Evolutionary conservation across 225 moss, liverwort and hornwort genomes (phyloP), one percentile per base, ranked within the genome.

Genomic region (Straminergon stramineum): DNA sequence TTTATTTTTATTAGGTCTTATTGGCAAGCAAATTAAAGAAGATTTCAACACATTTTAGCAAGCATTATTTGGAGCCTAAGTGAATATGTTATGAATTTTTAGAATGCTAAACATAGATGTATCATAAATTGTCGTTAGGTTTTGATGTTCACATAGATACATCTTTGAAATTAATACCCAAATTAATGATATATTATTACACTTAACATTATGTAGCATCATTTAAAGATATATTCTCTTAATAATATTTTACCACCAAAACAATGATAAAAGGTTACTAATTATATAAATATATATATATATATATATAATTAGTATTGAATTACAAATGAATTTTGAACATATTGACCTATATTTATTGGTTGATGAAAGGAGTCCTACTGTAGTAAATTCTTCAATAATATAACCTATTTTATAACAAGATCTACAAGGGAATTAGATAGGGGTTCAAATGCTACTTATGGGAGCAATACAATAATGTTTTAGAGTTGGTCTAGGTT

Each of bases 391-490:
- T 43, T 2, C 9, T 27, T 43, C 9, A 74, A 30, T 10, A 45
- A 45, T 45, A 5, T 30, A 30, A 28, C 11, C 11, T 48, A 18
- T 18, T 48, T 30, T 30, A 4, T 4, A 30, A 30, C 17, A 1
- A 28, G 2, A 9, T 73, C 2, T 73, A 1, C 1, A 9, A 0
- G 26, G 8, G 0, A 71, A 26, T 26, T 15, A 1, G 5, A 43
- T 16, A 43, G 3, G 27, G 15, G 1, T 39, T 41, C 16, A 73
- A 43, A 27, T 15, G 27, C 5, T 41, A 5, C 8, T 43, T 1
- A 43, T 9, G 3, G 43, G 3, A 43, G 10, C 5, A 45, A 74
- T 17, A 6, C 6, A 45, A 17, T 45, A 17, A 28, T 17, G 10
- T 45, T 45, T 9, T 45, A 10, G 10, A 74, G 10, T 45, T 45